Conservation (phyloP, 2,329 filamentous ascomycete species). For the Colletotrichum camelliae region DNA sequence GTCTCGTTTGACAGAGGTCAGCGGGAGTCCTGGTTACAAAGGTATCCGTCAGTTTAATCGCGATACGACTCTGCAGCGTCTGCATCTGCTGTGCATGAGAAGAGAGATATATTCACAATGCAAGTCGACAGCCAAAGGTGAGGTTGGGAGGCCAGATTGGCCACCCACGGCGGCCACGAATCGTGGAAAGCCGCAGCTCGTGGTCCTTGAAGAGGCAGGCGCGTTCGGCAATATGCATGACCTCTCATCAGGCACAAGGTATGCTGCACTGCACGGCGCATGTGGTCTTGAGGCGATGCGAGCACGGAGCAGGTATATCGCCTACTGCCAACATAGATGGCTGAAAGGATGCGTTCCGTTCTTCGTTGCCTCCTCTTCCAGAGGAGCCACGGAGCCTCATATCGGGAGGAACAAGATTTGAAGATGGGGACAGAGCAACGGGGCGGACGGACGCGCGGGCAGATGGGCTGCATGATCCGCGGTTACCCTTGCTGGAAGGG, state of each 20-base stretch:
- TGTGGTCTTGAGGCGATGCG: background rate
- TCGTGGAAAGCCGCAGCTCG: background rate
- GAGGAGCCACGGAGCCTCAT: background rate
- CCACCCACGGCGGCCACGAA: background rate
- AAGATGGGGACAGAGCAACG: background rate
- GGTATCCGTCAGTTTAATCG: background rate
- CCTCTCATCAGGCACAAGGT: background rate
- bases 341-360: background rate
- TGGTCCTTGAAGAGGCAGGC: background rate
- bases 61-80: constrained; percentile 8
- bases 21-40: background rate
- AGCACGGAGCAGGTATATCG: background rate
- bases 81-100: background rate
- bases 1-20: constrained; percentile 7
- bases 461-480: constrained; percentile 2
- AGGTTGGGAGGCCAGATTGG: background rate
- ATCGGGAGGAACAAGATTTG: background rate
- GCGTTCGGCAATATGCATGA: background rate
- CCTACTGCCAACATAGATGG: background rate
- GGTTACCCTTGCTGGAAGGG: background rate
- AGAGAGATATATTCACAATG: background rate
- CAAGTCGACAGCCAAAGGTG: background rate
- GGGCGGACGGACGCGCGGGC: background rate
- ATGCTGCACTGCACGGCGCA: background rate
- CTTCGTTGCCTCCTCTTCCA: background rate